Percentiles rank a stretch among this genome's conserved stretches.
These are phyloP conservation scores for Solanum bukasovii DNA, from an alignment of 257 asterid genomes.

Conservation along the genomic window DNA sequence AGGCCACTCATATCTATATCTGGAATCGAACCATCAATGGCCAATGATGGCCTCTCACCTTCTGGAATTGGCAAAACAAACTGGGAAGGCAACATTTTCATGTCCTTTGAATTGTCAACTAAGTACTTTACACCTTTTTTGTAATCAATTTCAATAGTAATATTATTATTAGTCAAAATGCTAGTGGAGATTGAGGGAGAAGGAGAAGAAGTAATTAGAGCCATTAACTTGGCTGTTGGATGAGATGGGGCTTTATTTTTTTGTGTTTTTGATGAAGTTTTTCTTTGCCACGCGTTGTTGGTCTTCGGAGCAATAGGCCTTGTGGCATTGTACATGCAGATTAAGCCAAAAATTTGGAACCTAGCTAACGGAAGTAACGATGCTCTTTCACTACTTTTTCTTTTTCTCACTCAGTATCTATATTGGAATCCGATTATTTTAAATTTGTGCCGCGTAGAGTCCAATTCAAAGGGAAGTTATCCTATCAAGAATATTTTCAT, in stretches of 20 bases:
- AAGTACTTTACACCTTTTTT: not conserved
- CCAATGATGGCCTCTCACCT: not conserved
- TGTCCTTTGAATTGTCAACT: not conserved
- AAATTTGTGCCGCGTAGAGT: too few species aligned
- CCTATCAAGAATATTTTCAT: too few species aligned
- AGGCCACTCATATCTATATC: not conserved
- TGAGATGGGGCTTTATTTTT: not conserved
- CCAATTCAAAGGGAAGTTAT: too few species aligned
- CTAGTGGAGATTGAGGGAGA: not conserved
- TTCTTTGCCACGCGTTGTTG: not conserved
- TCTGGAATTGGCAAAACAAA: not conserved
- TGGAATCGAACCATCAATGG: not conserved
- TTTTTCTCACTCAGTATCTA: too few species aligned
- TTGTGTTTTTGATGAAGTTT: not conserved
- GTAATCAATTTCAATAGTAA: not conserved
- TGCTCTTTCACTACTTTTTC: not conserved
- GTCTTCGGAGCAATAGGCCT: not conserved
- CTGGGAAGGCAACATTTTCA: not conserved
- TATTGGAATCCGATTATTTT: too few species aligned
- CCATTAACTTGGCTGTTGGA: not conserved
- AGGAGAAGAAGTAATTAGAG: not conserved
- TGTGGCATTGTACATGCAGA: not conserved
- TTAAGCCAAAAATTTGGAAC: not conserved
- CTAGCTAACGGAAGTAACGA: not conserved
- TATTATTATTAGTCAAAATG: not conserved